Evolutionary conservation across 768 basidiomycete genomes (phyloP).

Genomic region (Lactifluus rugatus): DNA sequence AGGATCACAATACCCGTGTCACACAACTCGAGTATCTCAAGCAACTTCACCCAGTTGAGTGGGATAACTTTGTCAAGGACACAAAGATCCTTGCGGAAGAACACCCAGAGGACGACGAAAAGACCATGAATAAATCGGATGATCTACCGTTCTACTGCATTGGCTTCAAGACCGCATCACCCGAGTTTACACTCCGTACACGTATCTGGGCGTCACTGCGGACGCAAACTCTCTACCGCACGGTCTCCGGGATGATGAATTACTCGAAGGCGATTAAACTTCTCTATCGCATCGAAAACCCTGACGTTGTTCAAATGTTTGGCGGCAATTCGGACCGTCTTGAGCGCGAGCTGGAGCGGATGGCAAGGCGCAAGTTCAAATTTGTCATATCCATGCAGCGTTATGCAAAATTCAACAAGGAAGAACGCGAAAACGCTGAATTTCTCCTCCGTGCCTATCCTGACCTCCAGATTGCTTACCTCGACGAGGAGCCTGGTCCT

Average conservation of each 20-base stretch:
- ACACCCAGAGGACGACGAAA: constrained; percentile 55
- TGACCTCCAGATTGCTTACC: constrained; percentile 94
- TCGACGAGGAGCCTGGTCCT: constrained; percentile 89
- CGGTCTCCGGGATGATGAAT: constrained; percentile 99
- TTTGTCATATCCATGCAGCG: constrained; percentile 98
- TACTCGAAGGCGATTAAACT: constrained; percentile 99
- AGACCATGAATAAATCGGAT: constrained; percentile 57
- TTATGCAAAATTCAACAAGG: constrained; percentile 98
- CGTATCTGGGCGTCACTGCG: constrained; percentile 99
- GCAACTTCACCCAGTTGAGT: constrained; percentile 95
- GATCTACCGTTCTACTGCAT: constrained; percentile 99
- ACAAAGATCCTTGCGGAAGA: constrained; percentile 98
- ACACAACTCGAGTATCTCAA: constrained; percentile 97
- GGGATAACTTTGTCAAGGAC: constrained; percentile 99
- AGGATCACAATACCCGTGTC: constrained; percentile 93
- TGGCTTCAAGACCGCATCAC: constrained; percentile 98
- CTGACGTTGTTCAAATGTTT: constrained; percentile 91
- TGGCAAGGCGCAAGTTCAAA: constrained; percentile 98
- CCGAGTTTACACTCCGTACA: constrained; percentile 96
- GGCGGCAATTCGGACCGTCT: constrained; percentile 94
- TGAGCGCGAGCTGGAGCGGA: constrained; percentile 91
- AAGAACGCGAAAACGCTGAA: constrained; percentile 97
- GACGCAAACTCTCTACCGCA: constrained; percentile 96
- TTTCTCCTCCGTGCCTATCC: constrained; percentile 97
- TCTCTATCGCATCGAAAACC: constrained; percentile 97